These are phyloP conservation scores for Leccinum boreale DNA, from an alignment of 768 basidiomycete genomes.

Conservation along the genomic window DNA sequence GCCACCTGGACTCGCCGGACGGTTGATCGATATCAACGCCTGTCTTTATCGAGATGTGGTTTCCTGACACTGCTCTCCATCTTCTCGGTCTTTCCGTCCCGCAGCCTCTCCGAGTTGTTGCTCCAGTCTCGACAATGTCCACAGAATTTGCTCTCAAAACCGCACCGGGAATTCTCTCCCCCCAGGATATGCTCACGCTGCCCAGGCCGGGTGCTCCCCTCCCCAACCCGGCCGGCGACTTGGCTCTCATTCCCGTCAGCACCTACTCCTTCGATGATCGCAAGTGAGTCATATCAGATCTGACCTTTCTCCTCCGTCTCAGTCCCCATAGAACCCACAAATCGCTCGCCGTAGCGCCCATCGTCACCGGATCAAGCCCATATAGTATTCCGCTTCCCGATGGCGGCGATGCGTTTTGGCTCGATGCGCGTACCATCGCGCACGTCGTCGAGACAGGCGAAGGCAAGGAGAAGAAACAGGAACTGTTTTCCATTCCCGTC, in stretches of 20 bases:
- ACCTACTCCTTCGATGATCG: slow-evolving; percentile 72
- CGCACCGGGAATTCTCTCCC: slow-evolving; percentile 60
- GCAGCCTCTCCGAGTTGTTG: slow-evolving; percentile 36
- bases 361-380: slow-evolving; percentile 48
- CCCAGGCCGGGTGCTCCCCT: slow-evolving; percentile 62
- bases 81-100: slow-evolving; percentile 54
- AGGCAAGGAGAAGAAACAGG: slow-evolving; percentile 46
- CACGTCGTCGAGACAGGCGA: slow-evolving; percentile 56
- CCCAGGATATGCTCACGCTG: slow-evolving; percentile 66
- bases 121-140: slow-evolving; percentile 25
- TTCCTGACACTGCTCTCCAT: slow-evolving; percentile 14
- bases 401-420: slow-evolving; percentile 79
- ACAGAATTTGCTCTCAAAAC: slow-evolving; percentile 57
- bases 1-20: background rate
- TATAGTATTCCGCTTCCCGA: slow-evolving; percentile 58
- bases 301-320: background rate
- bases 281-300: slow-evolving; percentile 46
- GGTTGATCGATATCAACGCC: background rate
- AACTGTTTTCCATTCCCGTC: slow-evolving; percentile 61
- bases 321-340: slow-evolving; percentile 59
- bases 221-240: slow-evolving; percentile 66
- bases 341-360: slow-evolving; percentile 57
- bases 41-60: background rate
- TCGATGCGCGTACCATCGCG: slow-evolving; percentile 65
- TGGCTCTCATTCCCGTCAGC: slow-evolving; percentile 63